phyloP scores from a whole-genome alignment of 1,139 yeast species.

The Blastobotrys arbuscula region DNA sequence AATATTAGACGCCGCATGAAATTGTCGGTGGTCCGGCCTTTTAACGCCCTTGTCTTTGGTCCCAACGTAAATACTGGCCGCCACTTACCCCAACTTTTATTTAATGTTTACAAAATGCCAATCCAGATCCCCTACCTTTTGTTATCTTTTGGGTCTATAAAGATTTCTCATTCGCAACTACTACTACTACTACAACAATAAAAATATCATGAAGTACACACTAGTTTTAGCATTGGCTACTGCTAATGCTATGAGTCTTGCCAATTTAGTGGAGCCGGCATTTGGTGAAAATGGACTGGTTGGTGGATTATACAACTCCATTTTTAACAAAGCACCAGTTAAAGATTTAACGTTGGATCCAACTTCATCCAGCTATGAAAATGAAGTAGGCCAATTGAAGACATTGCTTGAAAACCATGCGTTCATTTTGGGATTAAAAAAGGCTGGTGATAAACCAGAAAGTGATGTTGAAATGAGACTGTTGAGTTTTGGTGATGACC shows the following conservation, averaged over 20 bases:
- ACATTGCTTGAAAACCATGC: not conserved
- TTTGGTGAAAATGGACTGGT: not conserved
- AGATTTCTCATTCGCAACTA: too few species aligned
- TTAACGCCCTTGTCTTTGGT: too few species aligned
- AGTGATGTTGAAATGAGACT: constrained; percentile 20
- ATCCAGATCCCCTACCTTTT: too few species aligned
- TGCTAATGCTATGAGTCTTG: constrained; percentile 9
- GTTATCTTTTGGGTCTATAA: too few species aligned
- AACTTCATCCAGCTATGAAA: too few species aligned
- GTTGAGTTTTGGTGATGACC: constrained; percentile 31
- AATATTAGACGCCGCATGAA: too few species aligned
- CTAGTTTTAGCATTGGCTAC: constrained; percentile 1
- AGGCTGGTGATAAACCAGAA: not conserved
- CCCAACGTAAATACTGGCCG: too few species aligned
- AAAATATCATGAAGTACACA: constrained; percentile 2
- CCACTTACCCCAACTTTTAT: too few species aligned
- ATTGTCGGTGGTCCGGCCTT: too few species aligned
- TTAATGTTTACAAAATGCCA: too few species aligned
- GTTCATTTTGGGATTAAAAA: not conserved
- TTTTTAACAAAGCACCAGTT: not conserved
- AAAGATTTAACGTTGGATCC: too few species aligned
- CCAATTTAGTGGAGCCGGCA: not conserved
- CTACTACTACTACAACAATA: not conserved
- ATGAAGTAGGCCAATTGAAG: not conserved
- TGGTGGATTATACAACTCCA: not conserved